These are phyloP conservation scores for Sonneratia alba DNA, from an alignment of 345 rosid genomes.

Conservation along the genomic window DNA sequence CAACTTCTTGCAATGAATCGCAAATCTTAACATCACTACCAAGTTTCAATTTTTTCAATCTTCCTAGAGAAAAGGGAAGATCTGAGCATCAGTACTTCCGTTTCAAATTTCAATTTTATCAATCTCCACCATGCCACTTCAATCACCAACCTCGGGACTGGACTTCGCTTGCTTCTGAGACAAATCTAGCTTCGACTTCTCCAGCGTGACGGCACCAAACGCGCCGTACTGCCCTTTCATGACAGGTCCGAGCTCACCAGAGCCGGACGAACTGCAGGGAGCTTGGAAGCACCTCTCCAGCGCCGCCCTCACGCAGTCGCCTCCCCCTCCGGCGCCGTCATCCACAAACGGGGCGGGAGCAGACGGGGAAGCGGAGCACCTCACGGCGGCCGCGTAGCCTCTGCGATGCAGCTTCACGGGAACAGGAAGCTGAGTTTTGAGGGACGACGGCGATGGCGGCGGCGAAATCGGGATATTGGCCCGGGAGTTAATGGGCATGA, in stretches of 20 bases:
- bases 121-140: background rate
- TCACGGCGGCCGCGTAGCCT: background rate
- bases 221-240: slow-evolving; percentile 72
- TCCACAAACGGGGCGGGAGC: slow-evolving; percentile 3
- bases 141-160: slow-evolving; percentile 63
- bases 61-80: background rate
- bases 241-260: slow-evolving; percentile 41
- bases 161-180: slow-evolving; percentile 47
- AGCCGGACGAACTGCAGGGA: slow-evolving; percentile 23
- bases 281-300: slow-evolving; percentile 63
- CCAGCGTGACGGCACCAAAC: slow-evolving; percentile 71
- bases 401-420: slow-evolving; percentile 26
- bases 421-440: slow-evolving; percentile 12
- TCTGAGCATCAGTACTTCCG: background rate
- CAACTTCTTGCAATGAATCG: background rate
- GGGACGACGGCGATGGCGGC: slow-evolving; percentile 6
- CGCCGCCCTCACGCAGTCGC: slow-evolving; percentile 20
- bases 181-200: slow-evolving; percentile 76
- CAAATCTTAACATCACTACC: background rate
- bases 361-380: background rate
- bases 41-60: background rate
- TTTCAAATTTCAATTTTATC: too few relatives aligned
- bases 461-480: background rate
- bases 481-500: slow-evolving; percentile 12
- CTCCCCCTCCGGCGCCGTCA: slow-evolving; percentile 3